phyloP scores from a whole-genome alignment of 2,329 filamentous ascomycete genomes.

The Chrysoporthe puriensis region DNA sequence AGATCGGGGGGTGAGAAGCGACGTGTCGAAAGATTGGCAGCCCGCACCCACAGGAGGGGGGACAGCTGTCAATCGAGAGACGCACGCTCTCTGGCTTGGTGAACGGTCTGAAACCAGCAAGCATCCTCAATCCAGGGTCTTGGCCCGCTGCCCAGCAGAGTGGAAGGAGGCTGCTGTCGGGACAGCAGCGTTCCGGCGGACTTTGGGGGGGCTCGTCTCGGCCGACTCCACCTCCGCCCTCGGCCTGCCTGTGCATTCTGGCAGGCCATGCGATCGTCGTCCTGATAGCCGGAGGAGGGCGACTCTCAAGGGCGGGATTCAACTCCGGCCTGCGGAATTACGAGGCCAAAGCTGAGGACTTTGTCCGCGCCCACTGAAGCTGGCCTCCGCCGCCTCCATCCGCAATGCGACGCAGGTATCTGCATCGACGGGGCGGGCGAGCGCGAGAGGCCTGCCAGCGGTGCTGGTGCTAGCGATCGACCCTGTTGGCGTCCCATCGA shows the following conservation, averaged over 20 bases:
- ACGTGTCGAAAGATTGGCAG: not conserved
- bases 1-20: slow-evolving; percentile 6
- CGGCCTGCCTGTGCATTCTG: not conserved
- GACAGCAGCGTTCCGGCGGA: not conserved
- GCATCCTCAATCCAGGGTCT: not conserved
- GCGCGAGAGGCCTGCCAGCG: not conserved
- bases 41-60: slow-evolving; percentile 6
- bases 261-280: not conserved
- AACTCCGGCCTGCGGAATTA: not conserved
- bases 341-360: not conserved
- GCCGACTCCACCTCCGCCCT: not conserved
- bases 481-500: too few species aligned
- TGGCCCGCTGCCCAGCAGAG: not conserved
- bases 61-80: not conserved
- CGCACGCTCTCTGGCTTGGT: not conserved
- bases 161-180: not conserved
- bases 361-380: not conserved
- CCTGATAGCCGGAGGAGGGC: not conserved
- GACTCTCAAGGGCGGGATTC: not conserved
- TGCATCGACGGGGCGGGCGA: not conserved
- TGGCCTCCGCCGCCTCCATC: not conserved
- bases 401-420: not conserved
- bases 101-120: slow-evolving; percentile 2
- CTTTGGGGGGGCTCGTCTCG: not conserved
- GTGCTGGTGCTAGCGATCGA: too few species aligned